Percentiles rank a stretch among this genome's conserved stretches.
phyloP scores from a whole-genome alignment of 306 rosid species.

The Prosopis cineraria region DNA sequence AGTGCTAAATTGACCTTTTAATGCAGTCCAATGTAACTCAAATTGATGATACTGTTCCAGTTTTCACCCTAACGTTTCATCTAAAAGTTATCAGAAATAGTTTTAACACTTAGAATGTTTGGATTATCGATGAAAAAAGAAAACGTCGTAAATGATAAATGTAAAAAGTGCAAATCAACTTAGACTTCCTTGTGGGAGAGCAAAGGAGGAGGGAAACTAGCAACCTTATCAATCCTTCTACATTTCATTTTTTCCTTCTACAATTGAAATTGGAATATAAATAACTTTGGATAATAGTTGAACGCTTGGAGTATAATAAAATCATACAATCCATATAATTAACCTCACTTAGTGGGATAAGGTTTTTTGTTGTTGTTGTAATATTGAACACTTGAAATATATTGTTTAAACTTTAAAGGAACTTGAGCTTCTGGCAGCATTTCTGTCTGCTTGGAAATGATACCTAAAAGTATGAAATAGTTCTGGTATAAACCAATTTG shows the following conservation, averaged over 20 bases:
- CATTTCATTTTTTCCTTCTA: not conserved
- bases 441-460: not conserved
- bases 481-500: not conserved
- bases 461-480: not conserved
- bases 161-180: conserved; percentile 1
- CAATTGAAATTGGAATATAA: not conserved
- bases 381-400: not conserved
- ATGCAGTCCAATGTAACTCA: conserved; percentile 1
- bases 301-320: too few species aligned
- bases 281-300: not conserved
- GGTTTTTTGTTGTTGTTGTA: too few species aligned
- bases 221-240: not conserved
- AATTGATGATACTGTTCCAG: not conserved
- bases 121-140: not conserved
- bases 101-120: not conserved
- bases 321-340: too few species aligned
- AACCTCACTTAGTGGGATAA: too few species aligned
- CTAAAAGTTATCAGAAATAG: not conserved
- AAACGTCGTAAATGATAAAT: not conserved
- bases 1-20: not conserved
- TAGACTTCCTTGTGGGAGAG: too few species aligned
- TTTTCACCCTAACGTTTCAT: not conserved
- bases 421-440: not conserved
- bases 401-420: not conserved
- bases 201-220: not conserved